Evolutionary conservation across 345 rosid genomes (phyloP), one percentile per base, ranked within the genome.

Genomic region (Eucalyptus microcorys): DNA sequence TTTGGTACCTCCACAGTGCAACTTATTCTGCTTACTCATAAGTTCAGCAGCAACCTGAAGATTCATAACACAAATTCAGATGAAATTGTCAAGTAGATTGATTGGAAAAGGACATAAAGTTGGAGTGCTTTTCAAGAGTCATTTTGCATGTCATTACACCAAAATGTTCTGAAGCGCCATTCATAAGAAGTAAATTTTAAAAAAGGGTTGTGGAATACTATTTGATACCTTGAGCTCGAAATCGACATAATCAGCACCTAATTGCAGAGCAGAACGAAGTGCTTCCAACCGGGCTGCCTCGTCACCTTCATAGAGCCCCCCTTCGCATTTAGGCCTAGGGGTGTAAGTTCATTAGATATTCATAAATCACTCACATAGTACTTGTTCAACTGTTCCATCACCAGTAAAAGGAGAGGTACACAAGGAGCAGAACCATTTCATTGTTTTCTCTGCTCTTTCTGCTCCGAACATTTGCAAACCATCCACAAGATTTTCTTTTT

Each of bases 161-260:
- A 19, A 48, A 27, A 85, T 30, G n/a, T 49, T 85, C 87, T 49
- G 49, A 53, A 17, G 87, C 2, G 26, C 87, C 24, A 15, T 30
- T 48, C 37, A 49, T 19, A n/a, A 27, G 24, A 30, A 85, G 55
- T 48, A 15, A 10, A 68, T 22, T n/a, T 32, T 49, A 57, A 24
- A 84, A 50, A 79, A 6, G 49, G 26, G 24, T 83, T 4, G 32
- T 21, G 40, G 27, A 59, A 85, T 59, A 24, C 87, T 86, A 15
- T 48, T 61, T 30, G 79, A 66, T 92, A 94, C 96, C 97, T 93
- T 89, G 89, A 93, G 89, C 89, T 95, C 97, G 34, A 92, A 42
- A 71, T 95, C 95, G 76, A 94, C 34, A 88, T 94, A 94, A 91
- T 94, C 94, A 87, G 97, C 96, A 43, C 95, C 95, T 27, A 94